Conservation (phyloP, 345 rosid genomes). For the Eucalyptus lansdowneana region DNA sequence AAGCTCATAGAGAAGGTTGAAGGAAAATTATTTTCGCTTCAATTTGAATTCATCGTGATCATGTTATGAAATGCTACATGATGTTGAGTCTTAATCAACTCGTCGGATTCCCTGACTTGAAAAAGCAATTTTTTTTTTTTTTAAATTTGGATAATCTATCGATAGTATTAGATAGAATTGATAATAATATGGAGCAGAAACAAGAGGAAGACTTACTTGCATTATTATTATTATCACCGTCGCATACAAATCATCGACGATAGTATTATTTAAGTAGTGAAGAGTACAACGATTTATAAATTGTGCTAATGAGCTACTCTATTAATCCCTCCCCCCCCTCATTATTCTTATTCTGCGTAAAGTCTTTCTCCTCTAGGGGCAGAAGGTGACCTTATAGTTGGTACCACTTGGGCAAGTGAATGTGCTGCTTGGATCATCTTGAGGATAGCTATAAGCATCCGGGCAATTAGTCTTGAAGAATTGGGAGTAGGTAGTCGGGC, state of each 20-base stretch:
- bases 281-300: background rate
- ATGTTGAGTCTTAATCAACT: background rate
- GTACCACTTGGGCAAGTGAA: conserved; percentile 21
- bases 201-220: background rate
- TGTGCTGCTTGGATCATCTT: conserved; percentile 2
- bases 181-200: background rate
- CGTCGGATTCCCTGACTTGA: fast-evolving
- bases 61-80: background rate
- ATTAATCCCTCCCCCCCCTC: background rate
- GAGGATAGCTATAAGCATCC: conserved; percentile 11
- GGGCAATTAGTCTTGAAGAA: conserved; percentile 8
- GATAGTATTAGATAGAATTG: background rate
- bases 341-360: background rate
- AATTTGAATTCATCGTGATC: background rate
- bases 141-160: background rate
- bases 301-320: background rate
- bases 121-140: background rate
- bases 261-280: background rate
- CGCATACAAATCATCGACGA: background rate
- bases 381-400: conserved; percentile 15
- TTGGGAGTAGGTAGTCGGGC: background rate
- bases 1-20: background rate
- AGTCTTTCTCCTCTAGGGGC: background rate
- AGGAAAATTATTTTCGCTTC: background rate
- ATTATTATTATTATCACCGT: background rate